phyloP scores from a whole-genome alignment of 371 early-diverging fungal genomes.

The Mucor plumbeus region DNA sequence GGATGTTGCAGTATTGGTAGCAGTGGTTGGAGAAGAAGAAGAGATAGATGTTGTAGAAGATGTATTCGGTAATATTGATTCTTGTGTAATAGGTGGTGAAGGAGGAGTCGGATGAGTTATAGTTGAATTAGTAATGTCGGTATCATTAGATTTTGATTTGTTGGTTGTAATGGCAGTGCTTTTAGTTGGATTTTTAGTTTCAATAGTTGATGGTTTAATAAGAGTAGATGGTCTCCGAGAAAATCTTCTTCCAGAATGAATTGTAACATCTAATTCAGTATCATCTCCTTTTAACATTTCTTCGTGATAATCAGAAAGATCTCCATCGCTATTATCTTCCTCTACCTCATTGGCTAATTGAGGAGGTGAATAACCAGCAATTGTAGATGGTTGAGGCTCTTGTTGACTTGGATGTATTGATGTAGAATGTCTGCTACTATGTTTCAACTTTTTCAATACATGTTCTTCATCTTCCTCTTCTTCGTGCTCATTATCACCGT shows the following conservation, averaged over 20 bases:
- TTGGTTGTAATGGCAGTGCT: background rate
- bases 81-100: background rate
- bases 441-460: constrained; percentile 2
- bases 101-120: background rate
- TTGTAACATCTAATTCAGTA: constrained; percentile 10
- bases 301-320: constrained; percentile 60
- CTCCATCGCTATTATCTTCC: constrained; percentile 52
- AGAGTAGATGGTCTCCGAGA: constrained; percentile 11
- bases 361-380: background rate
- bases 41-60: background rate
- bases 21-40: background rate
- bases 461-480: constrained; percentile 13
- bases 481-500: constrained; percentile 1
- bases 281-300: constrained; percentile 60
- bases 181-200: background rate
- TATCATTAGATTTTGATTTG: background rate
- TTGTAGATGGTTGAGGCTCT: background rate
- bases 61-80: background rate
- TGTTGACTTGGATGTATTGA: constrained; percentile 25
- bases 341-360: background rate
- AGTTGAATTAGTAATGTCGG: background rate
- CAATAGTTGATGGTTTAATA: background rate
- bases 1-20: background rate
- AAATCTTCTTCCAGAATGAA: constrained; percentile 13
- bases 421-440: constrained; percentile 1